phyloP scores from a whole-genome alignment of 257 asterid species.

The Cordia subcordata region DNA sequence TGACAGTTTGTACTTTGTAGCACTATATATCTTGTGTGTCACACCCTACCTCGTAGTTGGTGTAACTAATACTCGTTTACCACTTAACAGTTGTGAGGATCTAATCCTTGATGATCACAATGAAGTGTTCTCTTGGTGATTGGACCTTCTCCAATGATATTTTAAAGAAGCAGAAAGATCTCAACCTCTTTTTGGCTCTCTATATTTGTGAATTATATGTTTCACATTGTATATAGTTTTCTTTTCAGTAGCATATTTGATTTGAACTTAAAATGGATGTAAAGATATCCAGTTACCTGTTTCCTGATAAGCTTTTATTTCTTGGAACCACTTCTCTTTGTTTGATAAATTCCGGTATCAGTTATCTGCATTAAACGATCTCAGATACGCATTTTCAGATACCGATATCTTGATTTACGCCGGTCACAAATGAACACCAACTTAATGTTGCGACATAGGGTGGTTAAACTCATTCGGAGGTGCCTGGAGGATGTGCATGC shows the following conservation, averaged over 20 bases:
- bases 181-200: background rate
- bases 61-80: too few species aligned
- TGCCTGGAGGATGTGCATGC: conserved; percentile 82
- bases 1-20: too few species aligned
- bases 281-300: background rate
- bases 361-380: conserved; percentile 14
- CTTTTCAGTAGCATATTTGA: background rate
- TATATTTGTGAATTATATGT: background rate
- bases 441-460: conserved; percentile 80
- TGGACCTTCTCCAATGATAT: too few species aligned
- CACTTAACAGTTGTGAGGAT: too few species aligned
- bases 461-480: conserved; percentile 83
- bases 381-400: conserved; percentile 31
- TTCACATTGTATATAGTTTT: background rate
- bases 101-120: too few species aligned
- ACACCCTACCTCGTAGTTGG: too few species aligned
- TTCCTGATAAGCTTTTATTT: background rate
- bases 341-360: background rate
- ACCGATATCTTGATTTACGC: conserved; percentile 94
- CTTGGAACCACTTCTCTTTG: background rate
- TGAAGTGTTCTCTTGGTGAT: too few species aligned
- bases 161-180: background rate
- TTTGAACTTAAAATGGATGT: background rate
- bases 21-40: too few species aligned
- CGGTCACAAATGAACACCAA: conserved; percentile 73